These are phyloP conservation scores for Camellia japonica DNA, from an alignment of 148 eudicot species.

Conservation along the genomic window DNA sequence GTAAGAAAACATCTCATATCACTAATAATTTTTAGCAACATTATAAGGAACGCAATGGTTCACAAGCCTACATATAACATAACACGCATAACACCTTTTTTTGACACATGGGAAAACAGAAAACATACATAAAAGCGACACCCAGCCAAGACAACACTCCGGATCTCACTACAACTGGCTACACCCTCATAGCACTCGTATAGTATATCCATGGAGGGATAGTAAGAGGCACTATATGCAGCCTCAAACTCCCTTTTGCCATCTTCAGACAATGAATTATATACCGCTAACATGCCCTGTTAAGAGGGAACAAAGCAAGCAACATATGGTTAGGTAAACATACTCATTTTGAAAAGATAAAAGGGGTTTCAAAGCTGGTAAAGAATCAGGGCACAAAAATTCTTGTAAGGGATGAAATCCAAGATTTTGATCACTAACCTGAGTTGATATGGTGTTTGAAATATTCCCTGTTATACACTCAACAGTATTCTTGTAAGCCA, in stretches of 20 bases:
- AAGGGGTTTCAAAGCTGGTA: background rate
- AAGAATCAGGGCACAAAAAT: background rate
- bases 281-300: conserved; percentile 92
- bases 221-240: conserved; percentile 92
- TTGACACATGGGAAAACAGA: background rate
- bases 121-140: conserved; percentile 86
- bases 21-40: background rate
- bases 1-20: background rate
- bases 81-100: background rate
- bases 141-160: conserved; percentile 98
- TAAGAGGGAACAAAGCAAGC: background rate
- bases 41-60: background rate
- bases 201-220: conserved; percentile 94
- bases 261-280: conserved; percentile 71
- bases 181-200: conserved; percentile 98
- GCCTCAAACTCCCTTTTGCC: conserved; percentile 29
- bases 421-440: conserved; percentile 40
- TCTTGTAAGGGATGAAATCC: background rate
- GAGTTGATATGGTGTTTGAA: conserved; percentile 84
- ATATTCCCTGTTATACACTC: conserved; percentile 89
- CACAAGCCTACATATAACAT: background rate
- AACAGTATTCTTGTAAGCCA: conserved; percentile 94
- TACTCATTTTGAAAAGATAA: background rate
- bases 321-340: background rate
- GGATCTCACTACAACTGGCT: conserved; percentile 87